phyloP scores from a whole-genome alignment of 768 basidiomycete genomes.

The Tulasnella sp. region DNA sequence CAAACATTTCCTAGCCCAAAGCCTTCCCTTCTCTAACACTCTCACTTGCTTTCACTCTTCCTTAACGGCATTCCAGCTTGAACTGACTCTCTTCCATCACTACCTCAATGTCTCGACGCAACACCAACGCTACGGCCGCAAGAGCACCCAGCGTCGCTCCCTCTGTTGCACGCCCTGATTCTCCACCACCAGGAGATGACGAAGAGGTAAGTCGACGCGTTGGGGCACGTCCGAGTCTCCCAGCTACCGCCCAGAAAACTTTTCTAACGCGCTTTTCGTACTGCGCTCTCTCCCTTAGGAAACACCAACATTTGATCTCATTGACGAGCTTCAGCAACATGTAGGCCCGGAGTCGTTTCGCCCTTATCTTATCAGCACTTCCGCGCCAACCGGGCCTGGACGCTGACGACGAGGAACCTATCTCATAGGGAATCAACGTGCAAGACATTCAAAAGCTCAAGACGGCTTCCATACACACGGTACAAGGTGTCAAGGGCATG shows the following conservation, averaged over 20 bases:
- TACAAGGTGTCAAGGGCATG: constrained; percentile 86
- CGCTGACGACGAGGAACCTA: neutral
- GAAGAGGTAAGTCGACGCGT: constrained; percentile 30
- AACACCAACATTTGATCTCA: constrained; percentile 56
- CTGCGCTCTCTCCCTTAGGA: constrained; percentile 32
- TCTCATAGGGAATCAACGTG: constrained; percentile 76
- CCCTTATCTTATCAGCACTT: constrained; percentile 20
- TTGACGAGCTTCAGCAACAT: constrained; percentile 82
- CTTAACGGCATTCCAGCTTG: neutral
- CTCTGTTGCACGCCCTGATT: neutral
- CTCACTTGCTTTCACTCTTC: neutral
- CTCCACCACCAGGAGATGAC: constrained; percentile 35
- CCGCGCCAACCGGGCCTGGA: neutral
- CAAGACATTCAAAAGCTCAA: constrained; percentile 95
- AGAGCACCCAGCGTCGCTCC: constrained; percentile 10
- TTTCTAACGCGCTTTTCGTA: neutral
- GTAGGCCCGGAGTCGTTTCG: constrained; percentile 34
- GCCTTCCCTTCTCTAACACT: neutral
- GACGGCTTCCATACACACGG: constrained; percentile 74
- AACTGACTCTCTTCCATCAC: neutral
- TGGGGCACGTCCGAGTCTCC: constrained; percentile 8
- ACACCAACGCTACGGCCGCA: neutral
- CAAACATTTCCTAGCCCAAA: neutral
- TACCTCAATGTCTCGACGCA: constrained; percentile 5
- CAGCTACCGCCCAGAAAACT: neutral